Evolutionary conservation across 2,329 filamentous ascomycete genomes (phyloP).

Genomic region (Claviceps capensis): DNA sequence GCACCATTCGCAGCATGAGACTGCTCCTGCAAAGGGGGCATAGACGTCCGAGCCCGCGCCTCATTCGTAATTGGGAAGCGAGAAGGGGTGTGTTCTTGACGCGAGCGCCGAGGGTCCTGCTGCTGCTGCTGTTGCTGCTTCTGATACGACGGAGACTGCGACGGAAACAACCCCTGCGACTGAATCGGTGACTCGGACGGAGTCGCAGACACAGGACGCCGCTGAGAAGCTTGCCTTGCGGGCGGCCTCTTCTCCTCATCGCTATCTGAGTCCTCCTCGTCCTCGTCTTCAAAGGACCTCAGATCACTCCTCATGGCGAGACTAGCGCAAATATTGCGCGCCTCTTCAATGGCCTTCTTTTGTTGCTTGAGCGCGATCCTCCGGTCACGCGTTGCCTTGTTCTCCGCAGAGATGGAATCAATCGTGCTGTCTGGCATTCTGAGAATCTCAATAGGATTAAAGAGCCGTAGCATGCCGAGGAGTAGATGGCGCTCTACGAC

Average conservation of each 20-base stretch:
- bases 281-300: constrained; percentile 24
- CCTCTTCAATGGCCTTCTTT: constrained; percentile 37
- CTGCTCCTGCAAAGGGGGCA: constrained; percentile 9
- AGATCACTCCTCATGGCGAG: constrained; percentile 40
- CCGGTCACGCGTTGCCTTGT: constrained; percentile 38
- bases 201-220: constrained; percentile 1
- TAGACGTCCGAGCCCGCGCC: constrained; percentile 10
- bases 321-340: constrained; percentile 33
- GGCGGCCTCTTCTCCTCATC: constrained; percentile 17
- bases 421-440: constrained; percentile 30
- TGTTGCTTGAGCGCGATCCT: constrained; percentile 32
- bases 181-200: not conserved
- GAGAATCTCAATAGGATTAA: constrained; percentile 38
- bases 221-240: not conserved
- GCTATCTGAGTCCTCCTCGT: constrained; percentile 16
- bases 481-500: constrained; percentile 37
- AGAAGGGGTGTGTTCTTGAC: constrained; percentile 3
- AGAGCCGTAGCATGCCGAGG: constrained; percentile 36
- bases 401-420: constrained; percentile 38
- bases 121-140: constrained; percentile 4
- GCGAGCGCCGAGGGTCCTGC: constrained; percentile 2
- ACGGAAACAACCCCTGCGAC: not conserved
- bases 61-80: not conserved
- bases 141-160: constrained; percentile 2
- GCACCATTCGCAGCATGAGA: constrained; percentile 9